Evolutionary conservation across 179 eudicot species (phyloP).

Genomic region (Amaranthus tricolor): DNA sequence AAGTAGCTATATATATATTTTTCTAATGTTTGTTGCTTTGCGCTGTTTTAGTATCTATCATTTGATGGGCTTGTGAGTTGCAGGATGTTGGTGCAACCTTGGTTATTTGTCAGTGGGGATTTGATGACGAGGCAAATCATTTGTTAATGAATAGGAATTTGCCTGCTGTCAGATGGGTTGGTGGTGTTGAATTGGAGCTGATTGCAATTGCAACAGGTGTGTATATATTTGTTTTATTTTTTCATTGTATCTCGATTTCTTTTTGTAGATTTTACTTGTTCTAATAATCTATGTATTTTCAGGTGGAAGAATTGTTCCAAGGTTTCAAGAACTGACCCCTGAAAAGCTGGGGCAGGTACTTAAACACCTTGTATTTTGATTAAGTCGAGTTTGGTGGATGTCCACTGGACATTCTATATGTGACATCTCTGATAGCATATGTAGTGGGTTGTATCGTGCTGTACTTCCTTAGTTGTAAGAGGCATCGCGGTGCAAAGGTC

Average conservation of each 20-base stretch:
- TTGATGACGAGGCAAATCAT: constrained; percentile 98
- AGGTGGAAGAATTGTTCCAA: constrained; percentile 99
- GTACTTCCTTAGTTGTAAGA: background rate
- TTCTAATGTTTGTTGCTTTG: background rate
- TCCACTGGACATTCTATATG: background rate
- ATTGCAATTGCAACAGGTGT: constrained; percentile 97
- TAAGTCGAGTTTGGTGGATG: background rate
- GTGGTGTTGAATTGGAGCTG: constrained; percentile 95
- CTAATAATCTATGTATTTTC: background rate
- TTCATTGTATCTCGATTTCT: background rate
- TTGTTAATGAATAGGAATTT: constrained; percentile 85
- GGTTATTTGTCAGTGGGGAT: constrained; percentile 99
- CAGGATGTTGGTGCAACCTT: constrained; percentile 98
- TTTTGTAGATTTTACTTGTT: background rate
- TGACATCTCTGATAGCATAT: background rate
- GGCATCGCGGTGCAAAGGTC: too few species aligned
- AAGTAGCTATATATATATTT: background rate
- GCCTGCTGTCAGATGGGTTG: constrained; percentile 99
- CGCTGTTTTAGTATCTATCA: background rate
- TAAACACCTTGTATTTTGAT: background rate
- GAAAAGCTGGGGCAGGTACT: constrained; percentile 84
- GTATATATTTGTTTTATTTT: background rate
- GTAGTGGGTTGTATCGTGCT: background rate
- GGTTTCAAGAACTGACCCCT: constrained; percentile 91
- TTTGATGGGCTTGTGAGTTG: constrained; percentile 10